These are phyloP conservation scores for Arthrobotrys sinensis DNA, from an alignment of 2,329 filamentous ascomycete species.

Conservation along the genomic window DNA sequence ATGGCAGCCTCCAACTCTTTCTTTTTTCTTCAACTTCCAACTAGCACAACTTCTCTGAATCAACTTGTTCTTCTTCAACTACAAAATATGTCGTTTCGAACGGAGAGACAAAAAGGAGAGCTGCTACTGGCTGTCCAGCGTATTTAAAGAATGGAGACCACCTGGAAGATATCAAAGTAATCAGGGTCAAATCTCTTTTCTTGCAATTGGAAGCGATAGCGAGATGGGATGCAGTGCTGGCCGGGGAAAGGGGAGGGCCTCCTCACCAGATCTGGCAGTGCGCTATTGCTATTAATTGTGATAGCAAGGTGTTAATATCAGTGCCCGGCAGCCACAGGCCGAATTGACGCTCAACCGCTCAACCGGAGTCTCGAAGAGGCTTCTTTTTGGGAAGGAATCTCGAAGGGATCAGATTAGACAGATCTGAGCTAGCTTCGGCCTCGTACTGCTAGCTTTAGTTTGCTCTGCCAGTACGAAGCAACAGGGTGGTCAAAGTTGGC, in stretches of 20 bases:
- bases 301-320: slow-evolving; percentile 32
- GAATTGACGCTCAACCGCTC: background rate
- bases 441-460: slow-evolving; percentile 11
- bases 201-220: slow-evolving; percentile 37
- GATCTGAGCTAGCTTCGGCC: background rate
- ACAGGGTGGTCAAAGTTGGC: slow-evolving; percentile 41
- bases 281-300: slow-evolving; percentile 22
- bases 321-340: slow-evolving; percentile 17
- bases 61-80: slow-evolving; percentile 1
- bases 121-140: slow-evolving; percentile 2
- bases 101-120: slow-evolving; percentile 12
- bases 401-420: slow-evolving; percentile 4
- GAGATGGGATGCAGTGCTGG: background rate
- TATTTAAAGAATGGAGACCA: slow-evolving; percentile 25
- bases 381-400: background rate
- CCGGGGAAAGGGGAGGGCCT: slow-evolving; percentile 24
- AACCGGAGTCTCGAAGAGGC: background rate
- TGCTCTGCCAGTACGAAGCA: slow-evolving; percentile 43
- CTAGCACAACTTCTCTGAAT: background rate
- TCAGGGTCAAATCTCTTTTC: slow-evolving; percentile 51
- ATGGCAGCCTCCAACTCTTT: slow-evolving; percentile 12
- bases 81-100: background rate
- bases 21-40: background rate
- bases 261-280: slow-evolving; percentile 28
- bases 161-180: slow-evolving; percentile 27